Conservation (phyloP, 78 protist genomes). For the Emiliania huxleyi region DNA sequence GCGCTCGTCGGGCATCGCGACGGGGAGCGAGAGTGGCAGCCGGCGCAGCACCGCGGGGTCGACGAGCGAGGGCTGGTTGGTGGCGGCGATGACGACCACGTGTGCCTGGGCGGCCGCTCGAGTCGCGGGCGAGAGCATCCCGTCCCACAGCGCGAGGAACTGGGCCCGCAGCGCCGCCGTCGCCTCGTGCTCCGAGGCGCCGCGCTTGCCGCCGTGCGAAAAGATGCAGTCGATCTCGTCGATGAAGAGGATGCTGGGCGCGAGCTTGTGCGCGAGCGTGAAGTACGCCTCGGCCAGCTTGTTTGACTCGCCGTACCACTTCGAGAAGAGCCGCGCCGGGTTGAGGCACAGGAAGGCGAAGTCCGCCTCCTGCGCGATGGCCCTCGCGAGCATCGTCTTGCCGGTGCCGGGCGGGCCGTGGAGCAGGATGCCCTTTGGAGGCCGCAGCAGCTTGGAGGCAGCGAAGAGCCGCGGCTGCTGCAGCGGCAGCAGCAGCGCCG, state of each 20-base stretch:
- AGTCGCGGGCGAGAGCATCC: neutral
- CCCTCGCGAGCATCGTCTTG: slow-evolving; percentile 62
- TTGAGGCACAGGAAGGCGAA: slow-evolving; percentile 65
- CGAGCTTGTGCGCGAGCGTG: slow-evolving; percentile 64
- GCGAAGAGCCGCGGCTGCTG: neutral
- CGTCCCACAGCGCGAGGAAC: neutral
- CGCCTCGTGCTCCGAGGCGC: slow-evolving; percentile 62
- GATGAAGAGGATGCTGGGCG: slow-evolving; percentile 64
- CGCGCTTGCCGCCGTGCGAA: neutral
- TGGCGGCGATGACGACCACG: neutral
- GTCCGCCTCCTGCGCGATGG: slow-evolving; percentile 51
- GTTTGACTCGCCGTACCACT: slow-evolving; percentile 69
- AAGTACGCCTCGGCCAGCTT: slow-evolving; percentile 69
- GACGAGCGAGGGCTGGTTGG: neutral
- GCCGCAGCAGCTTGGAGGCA: slow-evolving; percentile 3
- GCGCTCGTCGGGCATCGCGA: neutral
- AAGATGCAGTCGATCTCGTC: slow-evolving; percentile 69
- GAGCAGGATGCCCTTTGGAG: slow-evolving; percentile 52
- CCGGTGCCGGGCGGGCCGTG: slow-evolving; percentile 75
- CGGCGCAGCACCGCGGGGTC: slow-evolving; percentile 7
- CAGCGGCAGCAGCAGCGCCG: neutral
- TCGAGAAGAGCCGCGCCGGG: slow-evolving; percentile 47
- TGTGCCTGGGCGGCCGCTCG: neutral
- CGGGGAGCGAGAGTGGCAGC: neutral
- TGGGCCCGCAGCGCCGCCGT: slow-evolving; percentile 37